Conservation (phyloP, 2,329 filamentous ascomycete genomes). For the Beauveria asiatica region DNA sequence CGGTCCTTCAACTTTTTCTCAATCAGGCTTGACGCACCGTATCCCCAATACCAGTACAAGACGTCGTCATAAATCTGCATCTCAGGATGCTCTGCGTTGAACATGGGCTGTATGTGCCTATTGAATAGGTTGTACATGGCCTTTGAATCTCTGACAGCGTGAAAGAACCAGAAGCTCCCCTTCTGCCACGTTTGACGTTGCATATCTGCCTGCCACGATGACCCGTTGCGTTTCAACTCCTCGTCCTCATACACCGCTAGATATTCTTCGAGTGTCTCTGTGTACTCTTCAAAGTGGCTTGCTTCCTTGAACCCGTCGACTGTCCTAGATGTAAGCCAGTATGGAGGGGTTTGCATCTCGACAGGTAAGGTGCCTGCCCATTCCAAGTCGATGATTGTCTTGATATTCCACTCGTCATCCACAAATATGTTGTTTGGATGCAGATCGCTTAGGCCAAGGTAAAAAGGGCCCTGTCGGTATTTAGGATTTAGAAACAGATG, state of each 20-base stretch:
- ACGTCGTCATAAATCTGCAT: conserved; percentile 6
- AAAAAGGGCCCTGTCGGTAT: conserved; percentile 23
- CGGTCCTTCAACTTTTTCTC: neutral
- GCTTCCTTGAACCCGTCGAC: conserved; percentile 9
- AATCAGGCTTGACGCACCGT: neutral
- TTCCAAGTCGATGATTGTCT: conserved; percentile 23
- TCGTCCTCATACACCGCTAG: conserved; percentile 12
- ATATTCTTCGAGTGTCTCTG: conserved; percentile 8
- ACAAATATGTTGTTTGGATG: conserved; percentile 29
- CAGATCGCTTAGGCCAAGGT: conserved; percentile 26
- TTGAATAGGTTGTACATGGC: conserved; percentile 16
- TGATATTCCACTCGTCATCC: conserved; percentile 24
- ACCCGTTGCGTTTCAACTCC: conserved; percentile 7
- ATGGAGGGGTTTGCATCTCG: conserved; percentile 20
- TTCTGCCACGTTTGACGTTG: conserved; percentile 2
- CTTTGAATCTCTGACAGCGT: conserved; percentile 14
- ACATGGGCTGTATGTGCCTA: conserved; percentile 14
- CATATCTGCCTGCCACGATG: neutral
- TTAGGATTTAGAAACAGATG: conserved; percentile 17
- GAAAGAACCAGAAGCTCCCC: conserved; percentile 16
- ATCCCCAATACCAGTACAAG: neutral
- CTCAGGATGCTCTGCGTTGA: conserved; percentile 12
- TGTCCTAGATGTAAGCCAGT: conserved; percentile 19
- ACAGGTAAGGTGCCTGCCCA: conserved; percentile 18
- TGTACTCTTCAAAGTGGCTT: neutral